Evolutionary conservation across 768 basidiomycete genomes (phyloP).

Genomic region (Hortiboletus flavorubellus): DNA sequence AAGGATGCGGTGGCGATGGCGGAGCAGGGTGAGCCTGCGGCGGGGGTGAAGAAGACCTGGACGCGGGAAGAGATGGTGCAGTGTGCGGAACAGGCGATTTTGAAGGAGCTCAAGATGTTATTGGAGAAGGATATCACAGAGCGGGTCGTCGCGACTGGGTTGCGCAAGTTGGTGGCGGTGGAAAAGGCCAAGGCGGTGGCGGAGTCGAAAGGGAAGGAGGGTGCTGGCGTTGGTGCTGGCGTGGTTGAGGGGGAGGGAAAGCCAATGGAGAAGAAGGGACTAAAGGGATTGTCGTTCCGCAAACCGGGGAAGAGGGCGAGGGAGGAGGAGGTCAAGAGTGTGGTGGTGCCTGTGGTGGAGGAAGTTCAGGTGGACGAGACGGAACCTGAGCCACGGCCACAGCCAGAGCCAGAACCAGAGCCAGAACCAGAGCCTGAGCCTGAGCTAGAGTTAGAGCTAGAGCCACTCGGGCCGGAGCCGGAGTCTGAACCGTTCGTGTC

Average conservation of each 20-base stretch:
- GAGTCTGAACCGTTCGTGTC: conserved; percentile 36
- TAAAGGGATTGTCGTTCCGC: conserved; percentile 45
- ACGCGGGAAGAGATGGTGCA: conserved; percentile 50
- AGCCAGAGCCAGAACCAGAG: conserved; percentile 31
- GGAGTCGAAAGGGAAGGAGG: conserved; percentile 25
- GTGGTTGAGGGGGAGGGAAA: conserved; percentile 39
- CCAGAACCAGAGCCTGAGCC: conserved; percentile 25
- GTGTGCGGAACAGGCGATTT: conserved; percentile 52
- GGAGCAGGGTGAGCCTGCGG: conserved; percentile 25
- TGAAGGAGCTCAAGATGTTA: conserved; percentile 50
- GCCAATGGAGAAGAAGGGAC: conserved; percentile 43
- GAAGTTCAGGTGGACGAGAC: conserved; percentile 27
- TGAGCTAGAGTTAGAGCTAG: no score
- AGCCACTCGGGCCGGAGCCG: conserved; percentile 12
- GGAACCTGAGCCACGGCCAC: conserved; percentile 33
- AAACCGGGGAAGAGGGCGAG: conserved; percentile 40
- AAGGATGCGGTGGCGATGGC: conserved; percentile 33
- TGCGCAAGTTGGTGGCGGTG: conserved; percentile 52
- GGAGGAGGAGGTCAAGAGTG: conserved; percentile 32
- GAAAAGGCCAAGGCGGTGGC: conserved; percentile 40
- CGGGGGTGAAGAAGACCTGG: conserved; percentile 45
- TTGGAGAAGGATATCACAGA: conserved; percentile 68
- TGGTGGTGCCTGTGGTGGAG: conserved; percentile 16
- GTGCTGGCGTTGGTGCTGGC: conserved; percentile 1
- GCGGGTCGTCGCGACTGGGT: conserved; percentile 50